A percentile compares a stretch with the other conserved stretches of the same genome.
phyloP scores from a whole-genome alignment of 108 stramenopile genomes.

The Epipyxis sp. region DNA sequence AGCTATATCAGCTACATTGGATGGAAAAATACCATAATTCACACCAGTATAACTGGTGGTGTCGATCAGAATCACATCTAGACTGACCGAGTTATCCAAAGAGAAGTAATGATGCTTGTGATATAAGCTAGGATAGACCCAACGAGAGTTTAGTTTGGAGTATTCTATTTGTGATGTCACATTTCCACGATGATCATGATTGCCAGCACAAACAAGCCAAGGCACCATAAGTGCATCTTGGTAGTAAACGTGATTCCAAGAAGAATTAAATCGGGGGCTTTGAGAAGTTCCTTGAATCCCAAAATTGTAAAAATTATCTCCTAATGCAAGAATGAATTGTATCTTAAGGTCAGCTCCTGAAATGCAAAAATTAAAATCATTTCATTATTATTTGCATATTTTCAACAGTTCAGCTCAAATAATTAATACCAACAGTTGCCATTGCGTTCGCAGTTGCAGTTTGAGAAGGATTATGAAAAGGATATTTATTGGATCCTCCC shows the following conservation, averaged over 20 bases:
- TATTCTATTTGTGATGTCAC: constrained; percentile 14
- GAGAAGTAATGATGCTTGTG: neutral
- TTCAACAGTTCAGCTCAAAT: neutral
- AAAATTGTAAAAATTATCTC: constrained; percentile 29
- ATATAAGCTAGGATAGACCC: constrained; percentile 25
- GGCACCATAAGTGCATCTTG: neutral
- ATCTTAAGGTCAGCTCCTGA: no score
- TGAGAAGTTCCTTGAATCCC: neutral
- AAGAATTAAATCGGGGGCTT: neutral
- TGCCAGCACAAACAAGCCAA: constrained; percentile 29
- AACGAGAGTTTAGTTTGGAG: neutral
- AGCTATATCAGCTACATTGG: neutral
- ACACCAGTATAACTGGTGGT: neutral
- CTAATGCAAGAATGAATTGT: constrained; percentile 19
- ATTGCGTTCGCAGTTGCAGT: constrained; percentile 1
- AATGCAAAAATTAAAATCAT: no score
- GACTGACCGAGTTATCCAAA: neutral
- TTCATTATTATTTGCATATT: no score
- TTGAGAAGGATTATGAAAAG: constrained; percentile 16
- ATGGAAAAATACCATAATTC: neutral
- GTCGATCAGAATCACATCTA: constrained; percentile 30
- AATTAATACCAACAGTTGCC: neutral
- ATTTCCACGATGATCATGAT: constrained; percentile 30
- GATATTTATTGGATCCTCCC: constrained; percentile 5
- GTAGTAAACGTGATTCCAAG: constrained; percentile 6